Percentiles rank a stretch among this genome's conserved stretches.
Evolutionary conservation across 2,329 filamentous ascomycete genomes (phyloP).

Genomic region (Diplocarpon mali): DNA sequence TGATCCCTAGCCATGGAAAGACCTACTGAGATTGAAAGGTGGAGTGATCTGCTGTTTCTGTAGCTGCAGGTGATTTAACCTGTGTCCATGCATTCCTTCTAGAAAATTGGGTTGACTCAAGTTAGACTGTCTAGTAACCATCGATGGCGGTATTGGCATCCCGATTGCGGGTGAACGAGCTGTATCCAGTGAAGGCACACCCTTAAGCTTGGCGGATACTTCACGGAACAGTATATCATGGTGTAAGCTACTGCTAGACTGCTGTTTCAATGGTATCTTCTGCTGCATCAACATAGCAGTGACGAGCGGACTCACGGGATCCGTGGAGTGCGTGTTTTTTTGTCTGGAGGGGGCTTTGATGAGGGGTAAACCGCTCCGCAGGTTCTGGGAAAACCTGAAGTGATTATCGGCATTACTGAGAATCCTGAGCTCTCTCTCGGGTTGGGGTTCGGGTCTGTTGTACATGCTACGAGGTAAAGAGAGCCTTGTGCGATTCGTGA

Average conservation of each 20-base stretch:
- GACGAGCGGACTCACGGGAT: slow-evolving; percentile 15
- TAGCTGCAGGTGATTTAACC: slow-evolving; percentile 16
- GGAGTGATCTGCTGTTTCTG: slow-evolving; percentile 22
- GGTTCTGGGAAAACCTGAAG: slow-evolving; percentile 21
- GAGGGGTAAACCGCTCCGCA: slow-evolving; percentile 13
- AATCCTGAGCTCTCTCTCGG: slow-evolving; percentile 6
- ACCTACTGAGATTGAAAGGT: slow-evolving; percentile 24
- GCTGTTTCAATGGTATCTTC: slow-evolving; percentile 7
- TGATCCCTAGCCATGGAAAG: neutral
- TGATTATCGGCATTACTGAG: slow-evolving; percentile 21
- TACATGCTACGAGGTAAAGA: slow-evolving; percentile 16
- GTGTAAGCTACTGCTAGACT: neutral
- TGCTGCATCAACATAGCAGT: slow-evolving; percentile 20
- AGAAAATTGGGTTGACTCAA: slow-evolving; percentile 6
- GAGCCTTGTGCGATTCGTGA: slow-evolving; percentile 10
- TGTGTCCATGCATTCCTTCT: slow-evolving; percentile 9
- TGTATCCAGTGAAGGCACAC: neutral
- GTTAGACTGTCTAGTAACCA: neutral
- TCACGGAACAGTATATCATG: neutral
- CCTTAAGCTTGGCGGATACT: neutral
- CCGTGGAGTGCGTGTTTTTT: slow-evolving; percentile 6
- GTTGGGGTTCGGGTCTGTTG: slow-evolving; percentile 8
- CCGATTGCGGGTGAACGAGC: neutral
- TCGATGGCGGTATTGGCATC: neutral
- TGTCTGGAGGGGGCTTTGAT: slow-evolving; percentile 5